Base-by-base conservation (phyloP, 2,329 filamentous ascomycete species). In the Phialophora macrospora region DNA sequence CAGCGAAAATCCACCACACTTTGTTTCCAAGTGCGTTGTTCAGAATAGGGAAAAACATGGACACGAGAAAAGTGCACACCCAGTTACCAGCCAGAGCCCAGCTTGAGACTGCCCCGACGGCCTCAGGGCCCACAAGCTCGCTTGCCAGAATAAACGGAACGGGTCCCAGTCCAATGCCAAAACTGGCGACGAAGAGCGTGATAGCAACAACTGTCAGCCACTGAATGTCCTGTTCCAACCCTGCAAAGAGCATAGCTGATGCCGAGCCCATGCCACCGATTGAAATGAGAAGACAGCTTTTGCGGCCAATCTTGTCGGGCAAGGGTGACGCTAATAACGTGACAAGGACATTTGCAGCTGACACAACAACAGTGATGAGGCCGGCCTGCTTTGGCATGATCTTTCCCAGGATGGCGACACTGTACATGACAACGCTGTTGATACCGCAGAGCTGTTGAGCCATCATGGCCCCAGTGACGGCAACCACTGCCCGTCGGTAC, bases 351-450 rank as follows among this genome's bases (percentile, higher is more conserved):
- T 98, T 98, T 74, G 96, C 85, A 12, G 87, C 84, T 0, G 93
- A 97, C 65, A 98, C 93, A 59, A 91, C 80, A 65, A 98, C 93
- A 55, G 94, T 96, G 60, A 98, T 84, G 0, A 96, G 80, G 0
- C 90, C 89, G 0, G 93, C 94, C 67, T 88, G 92, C 48, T 92
- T 87, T 3, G 92, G 91, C 0, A 98, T 85, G 2, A 98, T 85
- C 68, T 88, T 88, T 46, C 90, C 87, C 17, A 99, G 85, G 1
- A 98, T 87, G 1, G 91, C 93, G 5, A 98, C 94, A 2, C 93
- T 96, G 79, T 99, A 98, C 93, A 99, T 97, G 79, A 98, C 90
- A 74, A 98, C 94, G 65, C 90, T 94, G 84, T 99, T 99, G 80
- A 99, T 94, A 54, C 92, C 94, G 63, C 91, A 94, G 34, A 97